A percentile compares a stretch with the other conserved stretches of the same genome.
Conservation (phyloP, 257 asterid genomes). For the Rehmannia glutinosa region DNA sequence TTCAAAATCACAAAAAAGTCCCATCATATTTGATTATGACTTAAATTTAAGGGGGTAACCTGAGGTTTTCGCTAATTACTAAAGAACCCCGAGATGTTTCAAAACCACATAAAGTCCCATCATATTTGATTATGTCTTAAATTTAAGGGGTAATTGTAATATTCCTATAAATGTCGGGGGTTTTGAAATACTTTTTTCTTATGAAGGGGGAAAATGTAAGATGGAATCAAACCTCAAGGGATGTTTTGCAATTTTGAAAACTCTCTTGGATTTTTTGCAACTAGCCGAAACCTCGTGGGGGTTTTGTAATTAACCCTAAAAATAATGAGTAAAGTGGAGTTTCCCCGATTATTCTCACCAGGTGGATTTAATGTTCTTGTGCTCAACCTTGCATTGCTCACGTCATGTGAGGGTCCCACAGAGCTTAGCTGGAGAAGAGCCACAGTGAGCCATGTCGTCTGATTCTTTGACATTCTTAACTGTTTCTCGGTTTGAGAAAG, state of each 20-base stretch:
- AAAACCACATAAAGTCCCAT: too few relatives aligned
- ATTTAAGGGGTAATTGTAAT: too few relatives aligned
- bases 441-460: conserved; percentile 74
- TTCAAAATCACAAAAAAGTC: too few relatives aligned
- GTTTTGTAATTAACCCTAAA: background rate
- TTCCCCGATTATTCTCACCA: conserved; percentile 37
- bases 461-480: conserved; percentile 66
- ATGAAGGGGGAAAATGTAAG: too few relatives aligned
- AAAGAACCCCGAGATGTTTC: too few relatives aligned
- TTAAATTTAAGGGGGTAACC: too few relatives aligned
- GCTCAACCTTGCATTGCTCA: conserved; percentile 41
- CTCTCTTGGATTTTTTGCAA: background rate
- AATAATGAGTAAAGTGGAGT: background rate
- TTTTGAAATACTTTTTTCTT: too few relatives aligned
- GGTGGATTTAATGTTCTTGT: conserved; percentile 35
- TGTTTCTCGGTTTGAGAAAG: conserved; percentile 90
- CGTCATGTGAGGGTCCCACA: conserved; percentile 34
- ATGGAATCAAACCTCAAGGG: background rate
- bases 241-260: background rate
- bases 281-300: background rate
- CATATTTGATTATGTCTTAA: too few relatives aligned
- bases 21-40: too few relatives aligned
- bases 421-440: conserved; percentile 82
- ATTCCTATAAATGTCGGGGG: too few relatives aligned
- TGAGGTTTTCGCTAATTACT: too few relatives aligned